Base-by-base conservation (phyloP, 2,329 filamentous ascomycete genomes). In the Aphanocladium album region DNA sequence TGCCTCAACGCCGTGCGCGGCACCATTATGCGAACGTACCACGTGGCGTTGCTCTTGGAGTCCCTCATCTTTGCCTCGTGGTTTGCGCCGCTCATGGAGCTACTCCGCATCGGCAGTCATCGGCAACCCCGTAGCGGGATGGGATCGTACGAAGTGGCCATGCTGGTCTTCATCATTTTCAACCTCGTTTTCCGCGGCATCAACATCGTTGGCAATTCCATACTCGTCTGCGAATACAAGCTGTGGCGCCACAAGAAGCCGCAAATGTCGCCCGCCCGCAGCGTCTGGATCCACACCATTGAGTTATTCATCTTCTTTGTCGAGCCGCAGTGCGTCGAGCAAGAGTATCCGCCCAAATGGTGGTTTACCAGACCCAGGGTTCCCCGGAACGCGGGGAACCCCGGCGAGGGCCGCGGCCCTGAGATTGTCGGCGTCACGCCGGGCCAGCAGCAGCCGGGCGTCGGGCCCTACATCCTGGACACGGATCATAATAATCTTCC, bases 141-240 rank as follows among this genome's bases (percentile, higher is more conserved):
- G 54, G 2, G 19, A 27, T 64, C 60, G 25, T 63, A 64, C 9
- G 69, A 71, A 2, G 60, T 67, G 27, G 74, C 73, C 11, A 71
- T 70, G 1, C 30, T 77, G 33, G 67, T 66, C 17, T 72, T 79
- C 50, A 71, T 75, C 39, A 63, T 55, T 3, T 51, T 76, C 1
- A 79, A 77, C 65, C 68, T 77, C 75, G 9, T 73, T 1, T 75
- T 76, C 46, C 74, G 76, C 6, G 62, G 75, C 9, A 60, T 78
- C 9, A 78, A 78, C 58, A 64, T 69, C 14, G 37, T 76, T 2
- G 77, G 77, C 16, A 77, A 77, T 61, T 41, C 72, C 4, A 62
- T 76, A 21, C 68, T 79, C 30, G 55, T 72, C 12, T 70, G 59
- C 63, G 74, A 77, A 61, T 76, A 74, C 63, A 71, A 76, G 59